Evolutionary conservation across 257 asterid species (phyloP).

Genomic region (Solanum pimpinellifolium): DNA sequence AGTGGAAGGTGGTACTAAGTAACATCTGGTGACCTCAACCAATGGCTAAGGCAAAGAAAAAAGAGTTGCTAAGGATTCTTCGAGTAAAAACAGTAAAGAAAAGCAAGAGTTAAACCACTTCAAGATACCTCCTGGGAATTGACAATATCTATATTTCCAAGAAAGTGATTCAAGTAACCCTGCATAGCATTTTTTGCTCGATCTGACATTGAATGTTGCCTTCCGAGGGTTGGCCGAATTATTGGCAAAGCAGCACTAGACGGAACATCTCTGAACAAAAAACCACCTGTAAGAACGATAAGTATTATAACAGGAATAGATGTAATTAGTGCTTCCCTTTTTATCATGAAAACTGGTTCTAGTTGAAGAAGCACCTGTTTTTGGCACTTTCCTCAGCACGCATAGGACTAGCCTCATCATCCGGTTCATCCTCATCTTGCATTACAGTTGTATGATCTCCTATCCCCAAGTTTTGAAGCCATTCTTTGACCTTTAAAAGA

Average conservation of each 20-base stretch:
- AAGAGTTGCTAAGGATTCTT: neutral
- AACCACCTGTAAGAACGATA: conserved; percentile 86
- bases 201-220: conserved; percentile 88
- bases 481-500: conserved; percentile 65
- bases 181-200: conserved; percentile 87
- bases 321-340: conserved; percentile 19
- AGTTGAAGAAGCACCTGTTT: conserved; percentile 57
- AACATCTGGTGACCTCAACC: neutral
- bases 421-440: conserved; percentile 88
- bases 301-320: conserved; percentile 55
- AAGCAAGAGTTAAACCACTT: neutral
- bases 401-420: conserved; percentile 57
- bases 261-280: conserved; percentile 99
- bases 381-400: conserved; percentile 61
- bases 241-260: conserved; percentile 94
- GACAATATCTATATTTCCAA: conserved; percentile 81
- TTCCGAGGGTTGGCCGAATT: conserved; percentile 86
- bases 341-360: conserved; percentile 14
- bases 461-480: conserved; percentile 94
- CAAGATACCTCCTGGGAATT: conserved; percentile 75
- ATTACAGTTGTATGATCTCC: conserved; percentile 64
- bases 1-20: neutral
- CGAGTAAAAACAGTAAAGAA: neutral
- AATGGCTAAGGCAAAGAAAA: neutral
- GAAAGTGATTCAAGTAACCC: conserved; percentile 91